Evolutionary conservation across 2,329 filamentous ascomycete genomes (phyloP).

Genomic region (Colletotrichum chrysophilum): DNA sequence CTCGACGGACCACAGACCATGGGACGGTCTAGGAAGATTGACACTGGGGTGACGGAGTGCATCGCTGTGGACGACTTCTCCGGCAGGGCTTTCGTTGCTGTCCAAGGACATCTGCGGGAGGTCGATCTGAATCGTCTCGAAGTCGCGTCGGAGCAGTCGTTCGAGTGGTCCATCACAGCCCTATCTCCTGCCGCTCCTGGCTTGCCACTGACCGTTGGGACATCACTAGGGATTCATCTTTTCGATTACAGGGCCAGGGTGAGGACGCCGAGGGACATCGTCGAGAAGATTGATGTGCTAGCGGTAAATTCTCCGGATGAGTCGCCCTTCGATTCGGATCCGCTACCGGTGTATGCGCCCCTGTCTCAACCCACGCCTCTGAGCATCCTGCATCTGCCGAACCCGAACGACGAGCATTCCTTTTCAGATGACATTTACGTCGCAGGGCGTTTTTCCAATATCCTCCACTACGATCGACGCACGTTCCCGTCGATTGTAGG

Average conservation of each 20-base stretch:
- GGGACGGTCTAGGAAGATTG: slow-evolving; percentile 67
- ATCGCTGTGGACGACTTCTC: slow-evolving; percentile 76
- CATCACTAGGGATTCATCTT: slow-evolving; percentile 79
- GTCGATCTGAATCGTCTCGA: slow-evolving; percentile 79
- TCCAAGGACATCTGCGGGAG: slow-evolving; percentile 78
- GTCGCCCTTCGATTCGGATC: slow-evolving; percentile 55
- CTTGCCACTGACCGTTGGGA: slow-evolving; percentile 83
- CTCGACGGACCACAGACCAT: slow-evolving; percentile 53
- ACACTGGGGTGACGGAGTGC: slow-evolving; percentile 77
- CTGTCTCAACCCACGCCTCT: slow-evolving; percentile 83
- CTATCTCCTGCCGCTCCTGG: slow-evolving; percentile 72
- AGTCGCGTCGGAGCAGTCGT: slow-evolving; percentile 72
- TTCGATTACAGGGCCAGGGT: slow-evolving; percentile 71
- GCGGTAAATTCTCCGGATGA: slow-evolving; percentile 33
- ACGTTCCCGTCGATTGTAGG: slow-evolving; percentile 79
- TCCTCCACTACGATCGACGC: slow-evolving; percentile 87
- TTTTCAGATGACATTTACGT: slow-evolving; percentile 84
- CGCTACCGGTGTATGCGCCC: slow-evolving; percentile 67
- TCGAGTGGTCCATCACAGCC: slow-evolving; percentile 83
- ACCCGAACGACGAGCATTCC: slow-evolving; percentile 53
- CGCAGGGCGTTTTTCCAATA: slow-evolving; percentile 85
- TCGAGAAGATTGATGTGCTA: slow-evolving; percentile 18
- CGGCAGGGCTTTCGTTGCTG: slow-evolving; percentile 78
- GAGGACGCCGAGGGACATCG: slow-evolving; percentile 31
- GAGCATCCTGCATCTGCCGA: slow-evolving; percentile 79